Percentiles rank a stretch among this genome's conserved stretches.
These are phyloP conservation scores for Saccharomycopsis crataegensis DNA, from an alignment of 1,139 yeast genomes.

Conservation along the genomic window DNA sequence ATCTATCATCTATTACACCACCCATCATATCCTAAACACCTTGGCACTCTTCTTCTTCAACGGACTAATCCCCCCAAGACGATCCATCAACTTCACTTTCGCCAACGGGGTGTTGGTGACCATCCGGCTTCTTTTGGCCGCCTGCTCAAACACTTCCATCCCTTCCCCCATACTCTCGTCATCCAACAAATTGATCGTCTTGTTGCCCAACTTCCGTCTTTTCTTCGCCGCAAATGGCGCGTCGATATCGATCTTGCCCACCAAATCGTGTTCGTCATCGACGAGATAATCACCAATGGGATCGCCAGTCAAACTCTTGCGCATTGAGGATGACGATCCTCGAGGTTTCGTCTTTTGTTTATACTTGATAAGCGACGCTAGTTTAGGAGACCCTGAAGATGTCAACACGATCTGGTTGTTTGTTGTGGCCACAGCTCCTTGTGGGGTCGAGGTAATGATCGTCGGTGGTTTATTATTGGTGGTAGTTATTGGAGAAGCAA, in stretches of 20 bases:
- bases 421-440: not conserved
- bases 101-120: not conserved
- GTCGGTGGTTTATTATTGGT: not conserved
- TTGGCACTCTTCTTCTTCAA: conserved; percentile 6
- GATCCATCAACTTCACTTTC: conserved; percentile 2
- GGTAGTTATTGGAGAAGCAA: not conserved
- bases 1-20: conserved; percentile 24
- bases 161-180: not conserved
- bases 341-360: not conserved
- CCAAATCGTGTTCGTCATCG: not conserved
- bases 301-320: not conserved
- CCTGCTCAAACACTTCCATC: not conserved
- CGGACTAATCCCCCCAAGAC: conserved; percentile 14
- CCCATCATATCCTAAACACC: conserved; percentile 17
- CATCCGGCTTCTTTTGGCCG: not conserved
- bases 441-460: not conserved
- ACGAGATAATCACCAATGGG: not conserved
- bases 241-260: too few species aligned
- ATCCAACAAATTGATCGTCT: not conserved
- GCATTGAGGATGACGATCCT: not conserved
- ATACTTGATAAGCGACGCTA: not conserved
- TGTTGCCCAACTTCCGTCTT: not conserved
- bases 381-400: not conserved
- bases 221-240: not conserved
- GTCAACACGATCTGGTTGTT: not conserved